Percentiles rank a stretch among this genome's conserved stretches.
These are phyloP conservation scores for Penicillium pulvis DNA, from an alignment of 495 filamentous ascomycete genomes.

Conservation along the genomic window DNA sequence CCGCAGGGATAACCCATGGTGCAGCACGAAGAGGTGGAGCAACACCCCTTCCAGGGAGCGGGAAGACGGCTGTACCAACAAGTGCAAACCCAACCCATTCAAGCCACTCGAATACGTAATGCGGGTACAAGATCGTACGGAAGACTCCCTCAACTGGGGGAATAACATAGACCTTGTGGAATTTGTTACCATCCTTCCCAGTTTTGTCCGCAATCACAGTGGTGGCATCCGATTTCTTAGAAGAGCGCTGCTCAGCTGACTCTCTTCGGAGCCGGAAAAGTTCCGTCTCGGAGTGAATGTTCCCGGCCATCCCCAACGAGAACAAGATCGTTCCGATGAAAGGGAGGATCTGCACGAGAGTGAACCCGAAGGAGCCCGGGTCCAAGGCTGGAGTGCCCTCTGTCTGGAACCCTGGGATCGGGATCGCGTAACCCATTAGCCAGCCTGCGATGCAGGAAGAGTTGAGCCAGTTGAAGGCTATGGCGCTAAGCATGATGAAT, in stretches of 20 bases:
- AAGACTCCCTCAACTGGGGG: slow-evolving; percentile 86
- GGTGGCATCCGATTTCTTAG: slow-evolving; percentile 43
- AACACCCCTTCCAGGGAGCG: slow-evolving; percentile 9
- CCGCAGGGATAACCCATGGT: slow-evolving; percentile 60
- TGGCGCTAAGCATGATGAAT: slow-evolving; percentile 59
- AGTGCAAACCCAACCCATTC: slow-evolving; percentile 93
- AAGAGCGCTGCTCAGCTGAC: slow-evolving; percentile 39
- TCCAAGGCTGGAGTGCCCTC: slow-evolving; percentile 10
- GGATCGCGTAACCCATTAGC: slow-evolving; percentile 59
- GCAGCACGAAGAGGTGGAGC: slow-evolving; percentile 32
- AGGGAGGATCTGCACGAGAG: slow-evolving; percentile 1
- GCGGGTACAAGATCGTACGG: slow-evolving; percentile 79
- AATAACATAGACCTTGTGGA: slow-evolving; percentile 85
- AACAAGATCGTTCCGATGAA: slow-evolving; percentile 60
- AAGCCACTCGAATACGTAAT: slow-evolving; percentile 93
- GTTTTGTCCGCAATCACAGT: slow-evolving; percentile 32
- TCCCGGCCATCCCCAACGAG: slow-evolving; percentile 70
- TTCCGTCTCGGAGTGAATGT: slow-evolving; percentile 74
- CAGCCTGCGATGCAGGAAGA: slow-evolving; percentile 74
- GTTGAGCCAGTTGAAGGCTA: slow-evolving; percentile 78
- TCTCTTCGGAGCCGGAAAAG: slow-evolving; percentile 60
- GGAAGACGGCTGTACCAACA: slow-evolving; percentile 44
- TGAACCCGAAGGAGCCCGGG: background rate
- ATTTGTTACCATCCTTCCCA: slow-evolving; percentile 29
- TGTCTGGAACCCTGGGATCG: slow-evolving; percentile 21